Evolutionary conservation across 176 grass and related monocot genomes (phyloP).

Genomic region (Carex pumila): DNA sequence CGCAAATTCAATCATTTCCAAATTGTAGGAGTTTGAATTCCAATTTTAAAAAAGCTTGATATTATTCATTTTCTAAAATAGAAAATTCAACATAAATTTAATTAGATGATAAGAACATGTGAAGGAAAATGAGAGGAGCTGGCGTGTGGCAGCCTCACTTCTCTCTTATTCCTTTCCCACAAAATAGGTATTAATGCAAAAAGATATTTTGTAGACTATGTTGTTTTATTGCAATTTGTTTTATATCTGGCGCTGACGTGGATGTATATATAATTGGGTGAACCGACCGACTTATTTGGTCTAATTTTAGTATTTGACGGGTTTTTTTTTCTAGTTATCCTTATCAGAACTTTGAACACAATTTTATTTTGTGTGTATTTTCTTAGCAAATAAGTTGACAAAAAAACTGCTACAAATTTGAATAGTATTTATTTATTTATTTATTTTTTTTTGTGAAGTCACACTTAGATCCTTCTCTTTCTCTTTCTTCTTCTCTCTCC

Average conservation of each 20-base stretch:
- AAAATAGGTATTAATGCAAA: neutral
- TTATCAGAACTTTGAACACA: neutral
- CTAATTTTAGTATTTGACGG: neutral
- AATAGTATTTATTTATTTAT: neutral
- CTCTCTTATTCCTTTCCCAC: conserved; percentile 14
- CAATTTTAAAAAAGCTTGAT: too few species aligned
- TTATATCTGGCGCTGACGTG: neutral
- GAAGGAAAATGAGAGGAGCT: neutral
- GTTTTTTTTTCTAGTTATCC: neutral
- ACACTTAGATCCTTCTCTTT: too few species aligned
- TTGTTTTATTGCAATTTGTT: neutral
- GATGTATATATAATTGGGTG: neutral
- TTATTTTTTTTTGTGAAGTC: neutral
- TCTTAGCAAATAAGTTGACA: neutral
- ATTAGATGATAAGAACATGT: neutral
- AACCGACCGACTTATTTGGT: neutral
- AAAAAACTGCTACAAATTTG: neutral
- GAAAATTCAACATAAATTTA: neutral
- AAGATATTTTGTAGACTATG: neutral
- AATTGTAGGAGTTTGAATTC: too few species aligned
- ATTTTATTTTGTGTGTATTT: neutral
- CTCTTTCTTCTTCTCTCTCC: too few species aligned
- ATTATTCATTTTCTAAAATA: too few species aligned
- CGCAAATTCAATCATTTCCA: too few species aligned
- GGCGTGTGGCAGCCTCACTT: neutral